These are phyloP conservation scores for Candida alai DNA, from an alignment of 805 yeast species.

Conservation along the genomic window DNA sequence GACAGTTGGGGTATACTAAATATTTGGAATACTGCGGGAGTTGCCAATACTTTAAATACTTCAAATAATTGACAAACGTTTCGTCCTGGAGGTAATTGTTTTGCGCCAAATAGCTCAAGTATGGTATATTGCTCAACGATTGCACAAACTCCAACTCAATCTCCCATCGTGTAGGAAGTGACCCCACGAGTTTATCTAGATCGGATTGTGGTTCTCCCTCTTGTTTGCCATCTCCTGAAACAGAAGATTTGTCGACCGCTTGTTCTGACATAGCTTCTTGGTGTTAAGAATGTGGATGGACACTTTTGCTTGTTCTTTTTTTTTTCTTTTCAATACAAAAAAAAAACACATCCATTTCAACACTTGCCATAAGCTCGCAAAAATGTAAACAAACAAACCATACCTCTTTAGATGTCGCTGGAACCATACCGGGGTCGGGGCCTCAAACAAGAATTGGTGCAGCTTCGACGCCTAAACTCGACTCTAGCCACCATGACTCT, in stretches of 20 bases:
- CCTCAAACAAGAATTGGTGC: slow-evolving; percentile 28
- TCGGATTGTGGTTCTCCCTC: no score
- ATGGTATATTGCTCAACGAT: slow-evolving; percentile 84
- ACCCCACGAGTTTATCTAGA: slow-evolving; percentile 10
- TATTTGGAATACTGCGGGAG: slow-evolving; percentile 64
- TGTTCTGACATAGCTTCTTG: background rate
- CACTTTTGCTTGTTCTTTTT: no score
- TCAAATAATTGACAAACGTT: slow-evolving; percentile 68
- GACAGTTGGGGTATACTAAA: slow-evolving; percentile 82
- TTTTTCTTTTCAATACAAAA: no score
- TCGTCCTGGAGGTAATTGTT: slow-evolving; percentile 69
- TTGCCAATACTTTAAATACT: slow-evolving; percentile 85
- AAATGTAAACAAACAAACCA: slow-evolving; percentile 2
- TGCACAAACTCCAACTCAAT: slow-evolving; percentile 93
- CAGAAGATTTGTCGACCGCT: background rate
- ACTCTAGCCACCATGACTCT: slow-evolving; percentile 24
- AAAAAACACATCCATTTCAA: no score
- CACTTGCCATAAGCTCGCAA: no score
- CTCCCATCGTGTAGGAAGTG: slow-evolving; percentile 80
- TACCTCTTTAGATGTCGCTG: background rate
- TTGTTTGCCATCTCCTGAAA: background rate
- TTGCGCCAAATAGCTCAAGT: slow-evolving; percentile 82
- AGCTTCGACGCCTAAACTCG: slow-evolving; percentile 28
- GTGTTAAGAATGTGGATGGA: no score
- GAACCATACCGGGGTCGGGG: slow-evolving; percentile 12